Evolutionary conservation across 2,329 filamentous ascomycete genomes (phyloP).

Genomic region (Aureobasidium sp.): DNA sequence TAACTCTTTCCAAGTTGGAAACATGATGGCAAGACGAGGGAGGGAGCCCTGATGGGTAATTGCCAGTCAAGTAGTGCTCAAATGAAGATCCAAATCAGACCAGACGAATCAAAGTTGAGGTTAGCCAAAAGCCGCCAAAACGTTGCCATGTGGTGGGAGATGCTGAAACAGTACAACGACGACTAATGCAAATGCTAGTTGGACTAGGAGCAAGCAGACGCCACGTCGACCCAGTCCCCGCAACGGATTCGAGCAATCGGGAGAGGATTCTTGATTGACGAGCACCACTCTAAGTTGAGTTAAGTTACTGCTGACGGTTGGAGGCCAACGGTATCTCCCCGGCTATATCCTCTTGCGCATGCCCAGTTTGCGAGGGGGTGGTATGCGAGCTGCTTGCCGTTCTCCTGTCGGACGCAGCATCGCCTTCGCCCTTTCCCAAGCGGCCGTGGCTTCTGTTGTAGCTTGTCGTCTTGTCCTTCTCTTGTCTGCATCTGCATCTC

Average conservation of each 20-base stretch:
- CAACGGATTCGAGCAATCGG: slow-evolving; percentile 3
- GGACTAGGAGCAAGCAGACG: slow-evolving; percentile 16
- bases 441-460: not conserved
- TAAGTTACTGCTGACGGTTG: slow-evolving; percentile 12
- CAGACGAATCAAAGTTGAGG: not conserved
- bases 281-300: too few species aligned
- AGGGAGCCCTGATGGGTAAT: not conserved
- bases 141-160: slow-evolving; percentile 13
- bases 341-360: slow-evolving; percentile 14
- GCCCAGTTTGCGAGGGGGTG: not conserved
- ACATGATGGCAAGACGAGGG: not conserved
- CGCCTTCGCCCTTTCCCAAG: not conserved
- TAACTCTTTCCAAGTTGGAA: not conserved
- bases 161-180: slow-evolving; percentile 16
- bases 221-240: slow-evolving; percentile 11
- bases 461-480: not conserved
- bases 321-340: slow-evolving; percentile 4
- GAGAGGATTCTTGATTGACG: slow-evolving; percentile 1
- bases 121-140: not conserved
- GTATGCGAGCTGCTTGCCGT: slow-evolving; percentile 3
- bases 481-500: not conserved
- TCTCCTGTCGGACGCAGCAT: slow-evolving; percentile 4
- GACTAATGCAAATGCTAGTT: slow-evolving; percentile 16
- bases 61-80: not conserved
- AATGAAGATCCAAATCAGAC: not conserved